Conservation (phyloP, 2,329 filamentous ascomycete species). For the Raffaelea deltoideospora region DNA sequence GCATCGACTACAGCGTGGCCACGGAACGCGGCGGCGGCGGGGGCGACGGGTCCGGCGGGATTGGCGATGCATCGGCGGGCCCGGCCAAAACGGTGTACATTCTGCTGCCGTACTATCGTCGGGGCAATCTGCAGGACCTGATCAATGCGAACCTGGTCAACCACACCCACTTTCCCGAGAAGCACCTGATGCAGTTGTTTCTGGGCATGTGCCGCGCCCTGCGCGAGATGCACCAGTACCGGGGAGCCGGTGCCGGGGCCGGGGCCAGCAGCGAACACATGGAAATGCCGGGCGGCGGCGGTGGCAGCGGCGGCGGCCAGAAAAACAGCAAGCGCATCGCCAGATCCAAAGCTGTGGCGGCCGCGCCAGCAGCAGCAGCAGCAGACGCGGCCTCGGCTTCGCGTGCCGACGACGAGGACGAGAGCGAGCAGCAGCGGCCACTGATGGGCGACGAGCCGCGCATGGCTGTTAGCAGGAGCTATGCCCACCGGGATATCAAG, state of each 20-base stretch:
- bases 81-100: slow-evolving; percentile 92
- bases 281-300: slow-evolving; percentile 27
- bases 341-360: too few relatives aligned
- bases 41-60: slow-evolving; percentile 31
- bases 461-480: slow-evolving; percentile 61
- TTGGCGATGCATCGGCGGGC: slow-evolving; percentile 32
- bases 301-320: slow-evolving; percentile 19
- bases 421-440: slow-evolving; percentile 63
- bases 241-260: slow-evolving; percentile 25
- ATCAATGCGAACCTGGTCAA: slow-evolving; percentile 99
- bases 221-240: slow-evolving; percentile 83
- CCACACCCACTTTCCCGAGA: slow-evolving; percentile 78
- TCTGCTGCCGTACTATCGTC: slow-evolving; percentile 82
- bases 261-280: slow-evolving; percentile 27
- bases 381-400: slow-evolving; percentile 17
- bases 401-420: slow-evolving; percentile 46
- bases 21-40: slow-evolving; percentile 46
- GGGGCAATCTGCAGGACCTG: slow-evolving; percentile 91
- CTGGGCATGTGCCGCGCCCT: slow-evolving; percentile 81
- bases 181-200: slow-evolving; percentile 76
- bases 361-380: slow-evolving; percentile 9
- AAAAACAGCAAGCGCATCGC: neutral
- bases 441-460: slow-evolving; percentile 68
- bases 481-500: slow-evolving; percentile 94
- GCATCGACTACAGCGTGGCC: slow-evolving; percentile 68